These are phyloP conservation scores for Conringia planisiliqua DNA, from an alignment of 345 rosid species.

Conservation along the genomic window DNA sequence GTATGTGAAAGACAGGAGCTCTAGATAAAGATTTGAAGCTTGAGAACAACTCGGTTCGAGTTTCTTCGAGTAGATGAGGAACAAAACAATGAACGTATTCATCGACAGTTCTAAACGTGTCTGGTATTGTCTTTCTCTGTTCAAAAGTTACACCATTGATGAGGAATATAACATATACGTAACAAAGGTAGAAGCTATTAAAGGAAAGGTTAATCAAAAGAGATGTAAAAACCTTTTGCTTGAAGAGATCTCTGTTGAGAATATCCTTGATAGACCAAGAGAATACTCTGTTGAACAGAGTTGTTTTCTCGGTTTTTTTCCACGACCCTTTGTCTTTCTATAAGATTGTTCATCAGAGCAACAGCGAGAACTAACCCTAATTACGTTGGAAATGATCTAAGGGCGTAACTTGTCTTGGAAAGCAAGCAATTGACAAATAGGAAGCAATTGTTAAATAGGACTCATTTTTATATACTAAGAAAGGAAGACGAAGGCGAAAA, in stretches of 20 bases:
- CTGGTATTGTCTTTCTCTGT: too few relatives aligned
- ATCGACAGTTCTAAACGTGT: too few relatives aligned
- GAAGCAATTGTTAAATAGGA: neutral
- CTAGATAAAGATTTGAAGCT: too few relatives aligned
- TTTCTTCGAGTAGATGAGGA: too few relatives aligned
- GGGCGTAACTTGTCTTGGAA: neutral
- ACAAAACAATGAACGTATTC: too few relatives aligned
- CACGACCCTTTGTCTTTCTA: constrained; percentile 1
- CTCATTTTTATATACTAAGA: neutral
- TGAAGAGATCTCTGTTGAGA: constrained; percentile 36
- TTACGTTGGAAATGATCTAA: neutral
- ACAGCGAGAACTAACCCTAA: neutral
- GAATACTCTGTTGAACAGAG: constrained; percentile 17
- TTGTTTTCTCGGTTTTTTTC: neutral
- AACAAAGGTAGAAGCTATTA: neutral
- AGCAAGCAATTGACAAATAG: neutral
- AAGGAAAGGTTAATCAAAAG: neutral
- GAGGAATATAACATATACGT: neutral
- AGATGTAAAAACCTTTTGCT: constrained; percentile 17
- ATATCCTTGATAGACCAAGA: constrained; percentile 40
- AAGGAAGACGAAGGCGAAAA: neutral
- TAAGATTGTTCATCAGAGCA: neutral
- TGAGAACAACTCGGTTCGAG: too few relatives aligned
- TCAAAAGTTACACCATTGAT: neutral
- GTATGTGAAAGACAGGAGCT: too few relatives aligned